Base-by-base conservation (phyloP, 2,329 filamentous ascomycete species). In the Pseudopithomyces maydicus region DNA sequence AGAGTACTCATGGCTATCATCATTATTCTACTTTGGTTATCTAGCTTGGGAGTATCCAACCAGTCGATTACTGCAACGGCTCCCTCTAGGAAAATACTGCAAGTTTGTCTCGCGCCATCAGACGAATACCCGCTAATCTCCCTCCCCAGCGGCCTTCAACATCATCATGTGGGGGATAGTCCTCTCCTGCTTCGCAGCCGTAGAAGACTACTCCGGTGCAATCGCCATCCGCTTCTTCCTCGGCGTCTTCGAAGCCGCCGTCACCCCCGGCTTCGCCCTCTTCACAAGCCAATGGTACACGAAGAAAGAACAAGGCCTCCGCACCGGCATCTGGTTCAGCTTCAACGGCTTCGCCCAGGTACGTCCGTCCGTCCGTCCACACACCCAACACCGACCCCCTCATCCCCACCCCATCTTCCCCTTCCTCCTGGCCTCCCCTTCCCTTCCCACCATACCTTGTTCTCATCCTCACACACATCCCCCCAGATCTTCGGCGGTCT, bases 211-310 rank as follows among this genome's bases (percentile, higher is more conserved):
- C 64, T 76, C 79, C 0, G 84, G 87, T 1, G 84, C 86, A 0
- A 81, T 90, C 20, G 85, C 85, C 0, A 82, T 90, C 33, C 83
- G 89, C 0, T 87, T 90, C 69, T 85, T 90, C 63, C 80, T 90
- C 0, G 89, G 89, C 26, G 79, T 88, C 0, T 89, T 88, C 54
- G 89, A 91, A 69, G 80, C 86, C 0, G 85, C 87, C 0, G 86
- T 90, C 1, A 89, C 86, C 0, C 88, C 88, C 0, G 87, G 87
- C 0, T 90, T 90, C 63, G 84, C 86, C 0, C 78, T 91, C 1
- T 81, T 91, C 63, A 90, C 88, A 1, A 84, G 80, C 3, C 86
- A 90, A 74, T 91, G 88, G 88, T 91, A 90, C 65, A 90, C 89
- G 1, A 87, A 87, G 70, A 80, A 80, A 52, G 88, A 91, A 69